Evolutionary conservation across 495 filamentous ascomycete species (phyloP).

Genomic region (Penicillium riverlandense): DNA sequence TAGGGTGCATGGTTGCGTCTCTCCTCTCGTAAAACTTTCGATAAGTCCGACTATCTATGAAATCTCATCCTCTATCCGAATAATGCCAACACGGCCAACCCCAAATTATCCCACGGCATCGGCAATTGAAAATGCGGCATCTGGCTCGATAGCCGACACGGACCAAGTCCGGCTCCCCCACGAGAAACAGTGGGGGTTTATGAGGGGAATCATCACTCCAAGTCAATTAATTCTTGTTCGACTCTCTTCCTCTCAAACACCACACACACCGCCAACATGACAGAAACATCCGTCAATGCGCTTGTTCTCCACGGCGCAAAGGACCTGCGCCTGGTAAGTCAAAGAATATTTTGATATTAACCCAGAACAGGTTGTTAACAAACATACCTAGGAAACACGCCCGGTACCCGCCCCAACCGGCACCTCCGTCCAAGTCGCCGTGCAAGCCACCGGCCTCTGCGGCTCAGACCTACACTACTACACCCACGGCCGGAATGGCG

Average conservation of each 20-base stretch:
- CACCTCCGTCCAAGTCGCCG: conserved; percentile 64
- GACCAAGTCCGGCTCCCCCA: conserved; percentile 21
- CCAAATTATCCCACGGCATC: conserved; percentile 2
- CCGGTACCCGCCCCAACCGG: conserved; percentile 32
- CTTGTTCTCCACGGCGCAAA: conserved; percentile 65
- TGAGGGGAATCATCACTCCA: conserved; percentile 4
- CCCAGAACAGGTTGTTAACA: too few species aligned
- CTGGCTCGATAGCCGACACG: conserved; percentile 26
- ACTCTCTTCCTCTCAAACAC: not conserved
- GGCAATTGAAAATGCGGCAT: conserved; percentile 24
- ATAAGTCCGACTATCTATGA: too few species aligned
- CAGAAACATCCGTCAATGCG: conserved; percentile 38
- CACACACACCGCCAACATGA: conserved; percentile 4
- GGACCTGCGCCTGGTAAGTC: conserved; percentile 57
- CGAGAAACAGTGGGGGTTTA: not conserved
- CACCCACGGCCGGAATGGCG: conserved; percentile 75
- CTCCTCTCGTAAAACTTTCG: too few species aligned
- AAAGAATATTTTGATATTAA: too few species aligned
- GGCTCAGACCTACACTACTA: conserved; percentile 85
- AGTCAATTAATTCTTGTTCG: conserved; percentile 1
- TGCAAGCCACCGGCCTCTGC: conserved; percentile 72
- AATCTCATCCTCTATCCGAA: too few species aligned
- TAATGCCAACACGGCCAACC: not conserved
- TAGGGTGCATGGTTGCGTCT: too few species aligned
- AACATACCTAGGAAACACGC: conserved; percentile 29